Conservation (phyloP, 2,329 filamentous ascomycete genomes). For the Exophiala spinifera region DNA sequence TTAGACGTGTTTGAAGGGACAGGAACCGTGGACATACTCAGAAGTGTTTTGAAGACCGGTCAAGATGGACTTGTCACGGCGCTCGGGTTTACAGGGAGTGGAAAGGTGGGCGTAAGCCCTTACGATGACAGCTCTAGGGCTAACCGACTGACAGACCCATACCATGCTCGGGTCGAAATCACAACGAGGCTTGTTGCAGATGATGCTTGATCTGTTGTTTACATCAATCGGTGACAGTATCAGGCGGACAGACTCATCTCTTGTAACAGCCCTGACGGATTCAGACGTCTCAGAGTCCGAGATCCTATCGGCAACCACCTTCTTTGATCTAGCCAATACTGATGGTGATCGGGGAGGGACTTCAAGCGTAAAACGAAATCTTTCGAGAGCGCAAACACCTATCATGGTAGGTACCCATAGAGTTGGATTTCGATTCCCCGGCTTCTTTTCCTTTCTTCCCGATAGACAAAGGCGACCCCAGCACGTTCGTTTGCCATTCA, state of each 20-base stretch:
- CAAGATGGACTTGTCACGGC: slow-evolving; percentile 89
- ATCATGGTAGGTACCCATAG: slow-evolving; percentile 42
- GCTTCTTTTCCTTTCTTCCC: slow-evolving; percentile 19
- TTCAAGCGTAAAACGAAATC: slow-evolving; percentile 63
- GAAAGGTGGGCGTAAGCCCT: slow-evolving; percentile 63
- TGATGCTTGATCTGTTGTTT: slow-evolving; percentile 86
- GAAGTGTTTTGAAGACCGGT: slow-evolving; percentile 78
- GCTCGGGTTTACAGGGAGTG: slow-evolving; percentile 88
- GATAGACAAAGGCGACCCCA: slow-evolving; percentile 2
- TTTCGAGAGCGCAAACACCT: slow-evolving; percentile 50
- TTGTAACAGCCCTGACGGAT: slow-evolving; percentile 70
- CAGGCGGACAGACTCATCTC: slow-evolving; percentile 59
- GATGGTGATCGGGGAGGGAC: slow-evolving; percentile 58
- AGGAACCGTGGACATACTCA: slow-evolving; percentile 53
- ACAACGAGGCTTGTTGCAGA: slow-evolving; percentile 86
- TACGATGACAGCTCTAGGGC: too few species aligned
- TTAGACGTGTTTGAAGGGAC: slow-evolving; percentile 82
- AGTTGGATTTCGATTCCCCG: slow-evolving; percentile 34
- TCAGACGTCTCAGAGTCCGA: slow-evolving; percentile 79
- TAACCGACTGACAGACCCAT: slow-evolving; percentile 64
- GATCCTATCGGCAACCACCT: slow-evolving; percentile 69
- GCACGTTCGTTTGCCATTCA: neutral
- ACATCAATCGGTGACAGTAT: slow-evolving; percentile 72
- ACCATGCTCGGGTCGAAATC: slow-evolving; percentile 87
- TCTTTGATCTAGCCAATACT: slow-evolving; percentile 74